phyloP scores from a whole-genome alignment of 75 land plant genomes.

The Chamaecyparis obtusa region DNA sequence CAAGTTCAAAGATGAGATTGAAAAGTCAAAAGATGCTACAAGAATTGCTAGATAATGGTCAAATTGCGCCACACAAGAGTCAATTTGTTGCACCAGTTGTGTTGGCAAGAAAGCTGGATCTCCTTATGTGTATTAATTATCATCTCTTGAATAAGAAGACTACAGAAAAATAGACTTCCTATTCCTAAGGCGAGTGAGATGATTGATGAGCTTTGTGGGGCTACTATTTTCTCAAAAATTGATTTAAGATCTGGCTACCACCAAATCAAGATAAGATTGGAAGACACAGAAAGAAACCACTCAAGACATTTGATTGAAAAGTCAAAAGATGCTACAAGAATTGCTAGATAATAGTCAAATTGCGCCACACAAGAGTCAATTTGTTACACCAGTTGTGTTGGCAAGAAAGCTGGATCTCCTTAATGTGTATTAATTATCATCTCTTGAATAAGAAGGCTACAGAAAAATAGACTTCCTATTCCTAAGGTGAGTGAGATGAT shows the following conservation, averaged over 20 bases:
- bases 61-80: too few relatives aligned
- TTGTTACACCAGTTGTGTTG: neutral
- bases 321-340: neutral
- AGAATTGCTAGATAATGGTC: neutral
- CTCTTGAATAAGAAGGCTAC: neutral
- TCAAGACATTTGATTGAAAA: too few relatives aligned
- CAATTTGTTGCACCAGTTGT: neutral
- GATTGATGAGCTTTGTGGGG: neutral
- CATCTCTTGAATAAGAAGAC: neutral
- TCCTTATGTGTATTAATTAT: neutral
- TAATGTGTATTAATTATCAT: neutral
- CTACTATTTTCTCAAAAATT: neutral
- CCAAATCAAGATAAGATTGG: neutral
- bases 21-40: neutral
- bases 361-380: neutral
- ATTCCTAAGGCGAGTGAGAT: neutral
- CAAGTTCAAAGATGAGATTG: neutral
- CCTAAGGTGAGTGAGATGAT: neutral
- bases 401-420: neutral
- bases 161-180: neutral
- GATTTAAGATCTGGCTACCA: neutral
- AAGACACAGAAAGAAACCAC: neutral
- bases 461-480: neutral
- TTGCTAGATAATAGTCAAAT: neutral
- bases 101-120: neutral